Evolutionary conservation across 345 rosid species (phyloP), one percentile per base, ranked within the genome.

Genomic region (Clarkia xantiana): DNA sequence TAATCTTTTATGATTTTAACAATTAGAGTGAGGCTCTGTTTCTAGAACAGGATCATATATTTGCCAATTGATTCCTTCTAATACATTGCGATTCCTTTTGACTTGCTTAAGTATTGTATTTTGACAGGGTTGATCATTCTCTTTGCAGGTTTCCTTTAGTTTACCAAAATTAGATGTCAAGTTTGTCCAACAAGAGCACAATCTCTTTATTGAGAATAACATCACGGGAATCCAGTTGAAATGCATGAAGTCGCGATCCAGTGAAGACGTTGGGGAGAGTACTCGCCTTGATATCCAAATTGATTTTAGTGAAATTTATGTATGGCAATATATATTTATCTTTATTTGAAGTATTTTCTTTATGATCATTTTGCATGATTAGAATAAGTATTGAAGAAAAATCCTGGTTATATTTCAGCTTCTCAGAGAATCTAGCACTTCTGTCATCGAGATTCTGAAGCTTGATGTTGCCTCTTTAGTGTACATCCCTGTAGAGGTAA

Each of bases 231-330:
- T 91, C 63, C 80, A 78, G 64, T 68, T 86, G 56, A 80, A 71
- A 59, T 71, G 80, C 68, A 56, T 64, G 57, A 86, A 86, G 71
- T 78, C 96, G 52, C 70, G 65, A 49, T 75, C 77, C 45, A 60
- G 44, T 52, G 98, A 91, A 77, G 98, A 91, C 72, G 71, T 73
- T 44, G 97, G 94, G 61, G 96, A 86, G 71, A 78, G 84, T 58
- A 78, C 87, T 49, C 94, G 96, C 53, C 77, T 91, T 61, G 98
- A 91, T 61, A 58, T 86, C 67, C 93, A 81, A 62, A 46, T 86
- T 75, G 98, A 91, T 65, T 73, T 84, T 56, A 79, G 87, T 67
- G 98, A 86, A 78, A 84, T 91, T 70, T 87, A 91, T 80, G 98
- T 91, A 91, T 56, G 36, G n/a, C 20, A 22, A 22, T 57, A n/a